Evolutionary conservation across 306 rosid genomes (phyloP).

Genomic region (Malus asiatica): DNA sequence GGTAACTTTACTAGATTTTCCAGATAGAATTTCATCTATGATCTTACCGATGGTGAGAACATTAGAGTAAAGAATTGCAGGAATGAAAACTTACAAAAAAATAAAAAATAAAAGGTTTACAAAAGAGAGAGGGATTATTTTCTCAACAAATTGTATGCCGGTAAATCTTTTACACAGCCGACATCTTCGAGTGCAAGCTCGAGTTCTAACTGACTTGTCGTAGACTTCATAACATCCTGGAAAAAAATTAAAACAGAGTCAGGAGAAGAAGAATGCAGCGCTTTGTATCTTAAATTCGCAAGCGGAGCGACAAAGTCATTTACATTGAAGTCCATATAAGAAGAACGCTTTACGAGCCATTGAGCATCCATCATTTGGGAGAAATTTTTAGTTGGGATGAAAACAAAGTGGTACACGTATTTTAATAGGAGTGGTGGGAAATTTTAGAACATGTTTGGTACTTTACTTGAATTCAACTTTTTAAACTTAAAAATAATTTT

Average conservation of each 20-base stretch:
- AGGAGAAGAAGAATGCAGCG: not conserved
- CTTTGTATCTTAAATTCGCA: not conserved
- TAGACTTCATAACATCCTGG: conserved; percentile 80
- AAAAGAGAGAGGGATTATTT: conserved; percentile 10
- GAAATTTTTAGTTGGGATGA: too few species aligned
- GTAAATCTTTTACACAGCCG: conserved; percentile 60
- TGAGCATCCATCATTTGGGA: conserved; percentile 52
- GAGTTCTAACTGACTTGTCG: conserved; percentile 75
- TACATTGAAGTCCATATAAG: conserved; percentile 94
- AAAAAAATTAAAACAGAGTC: not conserved
- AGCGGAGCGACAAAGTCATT: not conserved
- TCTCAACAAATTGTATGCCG: conserved; percentile 72
- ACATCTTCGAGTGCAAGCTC: conserved; percentile 91
- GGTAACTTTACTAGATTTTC: not conserved
- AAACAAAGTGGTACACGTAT: too few species aligned
- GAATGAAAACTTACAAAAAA: too few species aligned
- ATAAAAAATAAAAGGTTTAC: too few species aligned
- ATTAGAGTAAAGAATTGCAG: not conserved
- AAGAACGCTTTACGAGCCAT: conserved; percentile 86
- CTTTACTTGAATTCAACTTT: too few species aligned
- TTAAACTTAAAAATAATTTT: too few species aligned
- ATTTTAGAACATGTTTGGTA: too few species aligned
- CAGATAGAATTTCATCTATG: not conserved
- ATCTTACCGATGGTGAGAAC: not conserved
- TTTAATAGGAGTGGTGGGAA: too few species aligned